Evolutionary conservation across 2,329 filamentous ascomycete species (phyloP), one percentile per base, ranked within the genome.

Genomic region (Ascochyta koolunga): DNA sequence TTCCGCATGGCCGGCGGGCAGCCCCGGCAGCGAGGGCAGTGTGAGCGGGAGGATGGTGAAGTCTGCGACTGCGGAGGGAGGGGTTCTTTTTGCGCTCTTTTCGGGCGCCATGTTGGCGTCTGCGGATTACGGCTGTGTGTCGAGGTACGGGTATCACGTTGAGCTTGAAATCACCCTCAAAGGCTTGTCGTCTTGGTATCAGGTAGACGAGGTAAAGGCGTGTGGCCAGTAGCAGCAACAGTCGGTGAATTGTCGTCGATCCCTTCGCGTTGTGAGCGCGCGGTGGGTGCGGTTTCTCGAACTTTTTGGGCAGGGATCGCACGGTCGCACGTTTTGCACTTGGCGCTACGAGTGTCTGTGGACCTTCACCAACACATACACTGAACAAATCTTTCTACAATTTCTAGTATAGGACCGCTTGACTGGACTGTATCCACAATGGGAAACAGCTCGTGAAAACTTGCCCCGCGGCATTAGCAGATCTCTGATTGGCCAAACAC

Each of bases 31-130:
- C 5, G 56, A 19, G 5, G 67, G 59, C 8, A 93, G 82, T 15
- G 82, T 81, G 16, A 96, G 77, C 0, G 89, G 86, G 1, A 96
- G 82, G 50, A 89, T 78, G 13, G 82, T 81, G 69, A 92, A 96
- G 59, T 86, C 88, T 73, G 79, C 71, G 69, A 86, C 75, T 25
- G 66, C 62, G 41, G 63, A 65, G 3, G 69, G 72, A 15, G 58
- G 49, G 3, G 55, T 35, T 39, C 61, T 64, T 29, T 58, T 59
- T n/a, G 62, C 9, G 39, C 58, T 60, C 13, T 59, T 48, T 10
- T 60, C 41, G 25, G 58, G 56, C 19, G 67, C 57, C 66, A 69
- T 70, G 41, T 22, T 22, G 36, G 22, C 11, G 38, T 16, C 31
- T 43, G 10, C n/a, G 3, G 37, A 27, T 9, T 32, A n/a, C 39